Conservation (phyloP, 768 basidiomycete species). For the Pisolithus tinctorius region DNA sequence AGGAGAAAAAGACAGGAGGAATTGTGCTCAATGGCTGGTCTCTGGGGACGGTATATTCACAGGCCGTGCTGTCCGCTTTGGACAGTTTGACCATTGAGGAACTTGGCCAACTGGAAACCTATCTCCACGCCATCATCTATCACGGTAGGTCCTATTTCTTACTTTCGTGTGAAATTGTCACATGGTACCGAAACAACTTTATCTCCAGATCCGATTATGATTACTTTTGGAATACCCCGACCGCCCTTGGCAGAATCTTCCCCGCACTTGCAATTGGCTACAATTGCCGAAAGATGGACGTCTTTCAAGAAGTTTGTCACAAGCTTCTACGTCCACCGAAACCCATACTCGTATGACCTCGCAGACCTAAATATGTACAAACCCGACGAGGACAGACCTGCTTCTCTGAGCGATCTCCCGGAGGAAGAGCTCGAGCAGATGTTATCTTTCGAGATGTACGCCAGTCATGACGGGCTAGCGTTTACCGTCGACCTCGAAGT, state of each 20-base stretch:
- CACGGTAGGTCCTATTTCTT: not conserved
- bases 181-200: not conserved
- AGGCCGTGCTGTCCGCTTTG: slow-evolving; percentile 5
- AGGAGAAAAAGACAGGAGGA: not conserved
- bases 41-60: not conserved
- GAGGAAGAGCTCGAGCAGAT: not conserved
- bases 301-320: slow-evolving; percentile 1
- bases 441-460: not conserved
- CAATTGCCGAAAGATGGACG: not conserved
- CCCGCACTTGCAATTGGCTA: not conserved
- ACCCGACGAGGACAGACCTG: not conserved
- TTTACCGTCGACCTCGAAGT: not conserved
- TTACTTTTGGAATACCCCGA: not conserved
- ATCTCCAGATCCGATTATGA: not conserved
- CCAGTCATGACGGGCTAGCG: not conserved
- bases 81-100: slow-evolving; percentile 1
- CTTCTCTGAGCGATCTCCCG: slow-evolving; percentile 1
- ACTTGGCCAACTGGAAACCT: not conserved
- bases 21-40: slow-evolving; percentile 7
- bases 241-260: not conserved
- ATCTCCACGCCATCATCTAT: slow-evolving; percentile 5
- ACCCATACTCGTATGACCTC: not conserved
- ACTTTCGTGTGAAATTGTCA: not conserved
- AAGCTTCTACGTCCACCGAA: not conserved
- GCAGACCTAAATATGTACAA: slow-evolving; percentile 1